Percentiles rank a stretch among this genome's conserved stretches.
phyloP scores from a whole-genome alignment of 148 eudicot species.

The Salicornia ramosissima region DNA sequence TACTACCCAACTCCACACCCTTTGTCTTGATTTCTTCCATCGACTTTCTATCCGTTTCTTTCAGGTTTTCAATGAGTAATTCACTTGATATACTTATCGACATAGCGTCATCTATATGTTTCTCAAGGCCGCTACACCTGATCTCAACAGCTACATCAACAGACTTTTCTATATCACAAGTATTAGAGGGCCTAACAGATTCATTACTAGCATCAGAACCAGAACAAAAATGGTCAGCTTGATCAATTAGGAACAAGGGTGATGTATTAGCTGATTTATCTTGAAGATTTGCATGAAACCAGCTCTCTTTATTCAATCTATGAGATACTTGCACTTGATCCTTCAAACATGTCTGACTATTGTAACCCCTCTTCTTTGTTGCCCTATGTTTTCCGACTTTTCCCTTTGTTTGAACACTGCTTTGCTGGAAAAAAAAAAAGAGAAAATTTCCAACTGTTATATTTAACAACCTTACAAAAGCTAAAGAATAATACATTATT shows the following conservation, averaged over 20 bases:
- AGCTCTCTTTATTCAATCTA: constrained; percentile 30
- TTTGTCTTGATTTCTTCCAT: constrained; percentile 19
- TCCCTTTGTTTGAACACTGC: constrained; percentile 31
- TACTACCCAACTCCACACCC: constrained; percentile 15
- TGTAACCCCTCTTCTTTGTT: constrained; percentile 21
- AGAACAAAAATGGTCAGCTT: constrained; percentile 32
- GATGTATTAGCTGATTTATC: constrained; percentile 28
- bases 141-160: constrained; percentile 18
- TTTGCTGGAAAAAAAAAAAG: constrained; percentile 35
- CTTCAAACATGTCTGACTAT: constrained; percentile 24
- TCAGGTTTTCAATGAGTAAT: constrained; percentile 14
- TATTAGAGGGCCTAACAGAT: constrained; percentile 5
- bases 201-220: constrained; percentile 17
- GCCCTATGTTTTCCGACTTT: constrained; percentile 54
- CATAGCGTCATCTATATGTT: constrained; percentile 15
- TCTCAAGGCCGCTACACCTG: constrained; percentile 22
- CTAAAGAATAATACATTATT: background rate
- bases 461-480: constrained; percentile 2
- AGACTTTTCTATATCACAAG: constrained; percentile 24
- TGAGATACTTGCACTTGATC: constrained; percentile 29
- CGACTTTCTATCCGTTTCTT: constrained; percentile 19
- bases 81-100: constrained; percentile 14
- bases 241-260: constrained; percentile 21
- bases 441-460: background rate
- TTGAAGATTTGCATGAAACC: too few relatives aligned